A percentile compares a stretch with the other conserved stretches of the same genome.
phyloP scores from a whole-genome alignment of 176 grass and related monocot species.

The Oryza punctata region DNA sequence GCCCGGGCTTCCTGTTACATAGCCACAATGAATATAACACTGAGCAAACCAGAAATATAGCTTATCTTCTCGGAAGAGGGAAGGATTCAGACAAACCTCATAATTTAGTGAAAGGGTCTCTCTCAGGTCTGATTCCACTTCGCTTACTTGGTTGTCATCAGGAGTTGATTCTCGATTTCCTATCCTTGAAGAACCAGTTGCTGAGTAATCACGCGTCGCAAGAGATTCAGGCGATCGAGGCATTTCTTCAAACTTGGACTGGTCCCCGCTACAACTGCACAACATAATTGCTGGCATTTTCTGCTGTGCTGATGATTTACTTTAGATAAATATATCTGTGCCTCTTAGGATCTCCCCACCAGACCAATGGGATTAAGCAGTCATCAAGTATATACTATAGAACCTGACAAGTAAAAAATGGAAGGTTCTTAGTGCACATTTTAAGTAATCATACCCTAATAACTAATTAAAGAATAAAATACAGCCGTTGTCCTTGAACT shows the following conservation, averaged over 20 bases:
- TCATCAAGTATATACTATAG: constrained; percentile 33
- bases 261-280: constrained; percentile 86
- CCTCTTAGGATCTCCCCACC: constrained; percentile 22
- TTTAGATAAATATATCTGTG: constrained; percentile 1
- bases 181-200: constrained; percentile 60
- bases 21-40: constrained; percentile 31
- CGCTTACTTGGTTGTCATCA: constrained; percentile 86
- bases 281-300: constrained; percentile 68
- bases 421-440: constrained; percentile 33
- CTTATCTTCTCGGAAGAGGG: constrained; percentile 21
- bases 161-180: constrained; percentile 63
- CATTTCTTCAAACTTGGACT: constrained; percentile 88
- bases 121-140: constrained; percentile 89
- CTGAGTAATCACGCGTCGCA: constrained; percentile 86
- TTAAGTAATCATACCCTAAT: background rate
- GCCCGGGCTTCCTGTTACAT: constrained; percentile 83
- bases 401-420: constrained; percentile 39
- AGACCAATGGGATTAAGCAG: background rate
- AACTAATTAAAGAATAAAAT: background rate
- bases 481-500: background rate
- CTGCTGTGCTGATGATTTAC: constrained; percentile 1
- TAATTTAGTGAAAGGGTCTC: constrained; percentile 98
- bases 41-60: constrained; percentile 32
- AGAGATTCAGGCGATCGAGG: constrained; percentile 88
- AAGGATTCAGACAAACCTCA: constrained; percentile 62